Evolutionary conservation across 352 stramenopile species (phyloP), one percentile per base, ranked within the genome.

Genomic region (Phytophthora crassamura): DNA sequence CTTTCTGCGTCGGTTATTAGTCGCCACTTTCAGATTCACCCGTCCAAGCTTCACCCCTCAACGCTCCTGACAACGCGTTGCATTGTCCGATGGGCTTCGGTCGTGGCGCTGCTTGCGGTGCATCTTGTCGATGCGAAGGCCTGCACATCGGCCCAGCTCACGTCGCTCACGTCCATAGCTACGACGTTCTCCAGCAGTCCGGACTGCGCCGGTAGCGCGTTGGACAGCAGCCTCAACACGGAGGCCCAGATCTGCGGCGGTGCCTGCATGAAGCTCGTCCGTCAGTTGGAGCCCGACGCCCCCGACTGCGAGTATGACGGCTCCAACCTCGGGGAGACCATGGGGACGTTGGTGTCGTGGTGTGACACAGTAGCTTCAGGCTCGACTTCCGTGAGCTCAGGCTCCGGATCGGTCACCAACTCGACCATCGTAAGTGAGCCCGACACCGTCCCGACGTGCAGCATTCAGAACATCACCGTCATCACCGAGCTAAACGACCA

Each of bases 281-380:
- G 43, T n/a, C 15, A 57, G 14, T 20, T 69, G 20, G 34, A 54
- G 32, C 51, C 52, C n/a, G 39, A 53, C 15, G 16, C 60, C 5
- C 60, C 60, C 6, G 60, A 64, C 22, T 69, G 60, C 43, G 60
- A 69, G 16, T 64, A 51, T 22, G 45, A 58, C 18, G 52, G 45
- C 18, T 53, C 52, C 25, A 69, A 64, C 52, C 42, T 64, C 16
- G 51, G 60, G 1, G 51, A 69, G 20, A 36, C 52, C 1, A 39
- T 69, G 28, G 22, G 8, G 2, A 10, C 7, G 11, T 14, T 69
- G 11, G 43, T 64, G 15, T 5, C 38, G 7, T 49, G 22, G 51
- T 69, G 61, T 46, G 51, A 56, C 18, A 8, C 35, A n/a, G 22
- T 15, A 11, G 15, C 35, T 14, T 41, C 7, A 25, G 22, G 22